phyloP scores from a whole-genome alignment of 2,329 filamentous ascomycete genomes.

The Coniochaeta sp. region DNA sequence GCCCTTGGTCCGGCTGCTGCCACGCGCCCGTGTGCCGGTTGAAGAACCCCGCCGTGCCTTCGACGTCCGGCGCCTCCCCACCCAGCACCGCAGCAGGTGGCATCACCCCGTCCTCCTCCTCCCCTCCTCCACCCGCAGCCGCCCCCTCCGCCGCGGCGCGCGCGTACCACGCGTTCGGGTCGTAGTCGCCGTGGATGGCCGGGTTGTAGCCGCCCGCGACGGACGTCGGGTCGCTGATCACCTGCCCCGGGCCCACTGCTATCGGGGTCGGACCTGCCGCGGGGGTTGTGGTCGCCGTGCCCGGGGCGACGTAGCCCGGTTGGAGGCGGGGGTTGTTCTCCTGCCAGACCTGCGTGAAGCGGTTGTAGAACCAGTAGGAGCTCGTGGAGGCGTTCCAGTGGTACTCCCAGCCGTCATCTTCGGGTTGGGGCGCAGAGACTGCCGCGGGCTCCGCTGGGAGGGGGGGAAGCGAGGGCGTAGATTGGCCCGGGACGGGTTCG shows the following conservation, averaged over 20 bases:
- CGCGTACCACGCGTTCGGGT: constrained; percentile 92
- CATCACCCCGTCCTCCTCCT: no score
- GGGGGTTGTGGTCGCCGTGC: constrained; percentile 7
- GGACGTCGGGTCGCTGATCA: constrained; percentile 21
- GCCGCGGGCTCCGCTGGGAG: constrained; percentile 33
- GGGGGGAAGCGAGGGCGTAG: constrained; percentile 17
- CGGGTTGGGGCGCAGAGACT: constrained; percentile 36
- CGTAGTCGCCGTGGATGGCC: constrained; percentile 92
- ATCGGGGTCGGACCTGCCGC: constrained; percentile 16
- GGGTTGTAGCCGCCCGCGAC: constrained; percentile 82
- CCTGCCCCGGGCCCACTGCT: constrained; percentile 8
- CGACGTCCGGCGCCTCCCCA: constrained; percentile 19
- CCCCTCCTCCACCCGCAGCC: no score
- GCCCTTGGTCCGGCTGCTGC: constrained; percentile 59
- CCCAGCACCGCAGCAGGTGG: no score
- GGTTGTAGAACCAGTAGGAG: constrained; percentile 80
- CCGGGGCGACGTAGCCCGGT: constrained; percentile 14
- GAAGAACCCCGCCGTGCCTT: constrained; percentile 66
- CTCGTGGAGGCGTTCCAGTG: constrained; percentile 65
- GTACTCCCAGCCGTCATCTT: constrained; percentile 73
- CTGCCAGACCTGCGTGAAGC: constrained; percentile 65
- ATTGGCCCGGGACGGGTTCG: constrained; percentile 11
- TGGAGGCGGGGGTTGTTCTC: constrained; percentile 81
- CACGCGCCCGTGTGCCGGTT: constrained; percentile 86
- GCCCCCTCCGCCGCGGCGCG: constrained; percentile 36